Percentiles rank a stretch among this genome's conserved stretches.
phyloP scores from a whole-genome alignment of 257 asterid species.

The Solanum pennellii region DNA sequence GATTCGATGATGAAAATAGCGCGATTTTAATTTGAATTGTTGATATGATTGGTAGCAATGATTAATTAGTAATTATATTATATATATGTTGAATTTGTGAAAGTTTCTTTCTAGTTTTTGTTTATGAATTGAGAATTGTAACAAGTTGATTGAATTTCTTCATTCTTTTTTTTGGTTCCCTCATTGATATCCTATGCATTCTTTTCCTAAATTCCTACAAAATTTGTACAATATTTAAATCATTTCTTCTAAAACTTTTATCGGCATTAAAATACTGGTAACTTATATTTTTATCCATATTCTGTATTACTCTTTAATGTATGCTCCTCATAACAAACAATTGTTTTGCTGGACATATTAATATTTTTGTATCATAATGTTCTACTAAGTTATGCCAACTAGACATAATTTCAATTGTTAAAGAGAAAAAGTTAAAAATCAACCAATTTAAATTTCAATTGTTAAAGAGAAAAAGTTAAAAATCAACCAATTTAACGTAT shows the following conservation, averaged over 20 bases:
- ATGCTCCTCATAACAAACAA: not conserved
- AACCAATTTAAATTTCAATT: not conserved
- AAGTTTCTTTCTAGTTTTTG: not conserved
- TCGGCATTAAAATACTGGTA: not conserved
- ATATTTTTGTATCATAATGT: not conserved
- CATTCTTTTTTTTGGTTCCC: no score
- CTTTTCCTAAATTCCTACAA: not conserved
- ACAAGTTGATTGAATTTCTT: not conserved
- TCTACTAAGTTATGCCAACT: not conserved
- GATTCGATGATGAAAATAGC: slow-evolving; percentile 32
- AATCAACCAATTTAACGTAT: no score
- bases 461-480: not conserved
- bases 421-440: no score
- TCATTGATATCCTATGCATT: not conserved
- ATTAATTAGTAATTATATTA: not conserved
- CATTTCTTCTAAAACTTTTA: no score
- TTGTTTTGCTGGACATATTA: not conserved
- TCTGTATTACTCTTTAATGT: not conserved
- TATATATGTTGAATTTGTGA: not conserved
- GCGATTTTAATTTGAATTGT: slow-evolving; percentile 24
- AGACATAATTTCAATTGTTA: not conserved
- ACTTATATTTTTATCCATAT: not conserved
- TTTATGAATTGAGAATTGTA: not conserved
- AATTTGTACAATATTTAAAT: not conserved
- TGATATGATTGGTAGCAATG: not conserved